These are phyloP conservation scores for Rhizoclosmatium globosum DNA, from an alignment of 192 early-diverging fungal genomes.

Conservation along the genomic window DNA sequence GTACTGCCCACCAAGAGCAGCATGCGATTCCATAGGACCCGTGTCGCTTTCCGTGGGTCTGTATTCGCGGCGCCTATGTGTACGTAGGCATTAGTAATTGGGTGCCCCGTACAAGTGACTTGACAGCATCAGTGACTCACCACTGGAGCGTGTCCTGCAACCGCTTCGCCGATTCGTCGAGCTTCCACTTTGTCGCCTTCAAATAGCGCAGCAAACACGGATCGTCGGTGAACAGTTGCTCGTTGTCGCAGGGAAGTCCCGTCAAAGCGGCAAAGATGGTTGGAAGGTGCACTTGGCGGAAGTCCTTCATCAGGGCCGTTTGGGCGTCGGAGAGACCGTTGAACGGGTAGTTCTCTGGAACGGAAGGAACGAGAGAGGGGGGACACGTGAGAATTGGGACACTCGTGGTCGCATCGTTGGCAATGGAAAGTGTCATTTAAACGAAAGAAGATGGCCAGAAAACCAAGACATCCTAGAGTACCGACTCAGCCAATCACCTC, in stretches of 20 bases:
- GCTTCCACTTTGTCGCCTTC: conserved; percentile 75
- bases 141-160: conserved; percentile 80
- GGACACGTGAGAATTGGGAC: conserved; percentile 11
- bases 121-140: conserved; percentile 35
- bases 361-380: neutral
- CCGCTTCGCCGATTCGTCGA: conserved; percentile 57
- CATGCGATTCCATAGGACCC: conserved; percentile 61
- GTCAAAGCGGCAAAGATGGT: neutral
- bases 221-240: conserved; percentile 47
- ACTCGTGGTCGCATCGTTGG: neutral
- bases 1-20: conserved; percentile 62
- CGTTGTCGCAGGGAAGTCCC: conserved; percentile 15
- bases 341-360: conserved; percentile 18
- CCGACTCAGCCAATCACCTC: too few species aligned
- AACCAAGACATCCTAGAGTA: too few species aligned
- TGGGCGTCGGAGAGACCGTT: neutral
- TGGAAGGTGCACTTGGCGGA: conserved; percentile 16
- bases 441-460: too few species aligned
- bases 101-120: neutral
- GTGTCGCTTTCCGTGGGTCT: conserved; percentile 73
- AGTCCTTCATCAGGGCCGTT: neutral
- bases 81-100: neutral
- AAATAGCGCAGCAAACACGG: conserved; percentile 74
- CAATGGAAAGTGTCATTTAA: neutral
- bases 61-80: conserved; percentile 61